These are phyloP conservation scores for Fraxinus cuspidata DNA, from an alignment of 257 asterid species.

Conservation along the genomic window DNA sequence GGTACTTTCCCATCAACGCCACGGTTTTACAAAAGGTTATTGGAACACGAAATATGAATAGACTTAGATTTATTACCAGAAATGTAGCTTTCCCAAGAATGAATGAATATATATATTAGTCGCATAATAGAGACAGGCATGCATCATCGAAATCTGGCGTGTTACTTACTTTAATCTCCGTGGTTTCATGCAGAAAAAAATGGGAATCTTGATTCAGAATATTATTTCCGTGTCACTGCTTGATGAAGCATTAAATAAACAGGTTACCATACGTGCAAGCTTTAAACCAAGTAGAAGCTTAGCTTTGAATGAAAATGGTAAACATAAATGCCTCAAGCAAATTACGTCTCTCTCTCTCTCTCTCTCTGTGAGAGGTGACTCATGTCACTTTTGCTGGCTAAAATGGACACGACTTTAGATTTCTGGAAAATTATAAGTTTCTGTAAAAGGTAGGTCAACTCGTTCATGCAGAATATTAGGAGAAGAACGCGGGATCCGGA, in stretches of 20 bases:
- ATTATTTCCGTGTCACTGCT: slow-evolving; percentile 23
- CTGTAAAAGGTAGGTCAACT: background rate
- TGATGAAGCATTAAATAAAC: slow-evolving; percentile 30
- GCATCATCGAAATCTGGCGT: slow-evolving; percentile 16
- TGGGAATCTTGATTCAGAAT: slow-evolving; percentile 32
- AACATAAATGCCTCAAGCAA: background rate
- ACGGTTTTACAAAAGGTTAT: no score
- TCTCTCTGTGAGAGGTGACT: background rate
- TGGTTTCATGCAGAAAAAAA: slow-evolving; percentile 27
- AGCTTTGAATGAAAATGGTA: slow-evolving; percentile 42
- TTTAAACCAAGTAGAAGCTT: slow-evolving; percentile 35
- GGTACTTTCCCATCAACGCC: no score
- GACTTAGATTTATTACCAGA: background rate
- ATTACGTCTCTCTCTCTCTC: background rate
- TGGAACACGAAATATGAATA: background rate
- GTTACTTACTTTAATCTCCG: slow-evolving; percentile 24
- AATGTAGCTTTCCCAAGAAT: background rate
- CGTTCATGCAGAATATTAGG: slow-evolving; percentile 30
- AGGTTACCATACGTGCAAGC: slow-evolving; percentile 53
- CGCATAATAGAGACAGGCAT: background rate
- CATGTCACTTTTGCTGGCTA: background rate
- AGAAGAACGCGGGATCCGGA: slow-evolving; percentile 27
- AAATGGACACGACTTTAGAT: background rate
- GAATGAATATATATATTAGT: background rate
- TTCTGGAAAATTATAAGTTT: background rate